These are phyloP conservation scores for Xylaria arbuscula DNA, from an alignment of 2,329 filamentous ascomycete species.

Conservation along the genomic window DNA sequence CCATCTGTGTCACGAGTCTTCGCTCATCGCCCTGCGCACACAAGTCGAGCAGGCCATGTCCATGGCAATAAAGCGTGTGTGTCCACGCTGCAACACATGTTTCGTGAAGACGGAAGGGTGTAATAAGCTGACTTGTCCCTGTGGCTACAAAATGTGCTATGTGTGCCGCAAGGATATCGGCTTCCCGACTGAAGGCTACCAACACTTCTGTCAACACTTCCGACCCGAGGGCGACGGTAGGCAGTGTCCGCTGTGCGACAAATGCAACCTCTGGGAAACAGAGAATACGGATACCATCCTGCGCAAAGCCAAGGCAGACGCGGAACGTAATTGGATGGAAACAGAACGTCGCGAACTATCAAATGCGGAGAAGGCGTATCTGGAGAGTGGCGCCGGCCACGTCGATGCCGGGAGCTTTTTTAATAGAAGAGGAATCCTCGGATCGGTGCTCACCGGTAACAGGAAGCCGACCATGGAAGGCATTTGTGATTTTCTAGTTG, in stretches of 20 bases:
- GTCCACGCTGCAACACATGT: slow-evolving; percentile 87
- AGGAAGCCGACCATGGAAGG: slow-evolving; percentile 47
- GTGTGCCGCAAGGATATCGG: slow-evolving; percentile 84
- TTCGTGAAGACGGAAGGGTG: slow-evolving; percentile 95
- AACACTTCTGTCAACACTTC: slow-evolving; percentile 97
- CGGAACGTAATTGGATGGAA: slow-evolving; percentile 76
- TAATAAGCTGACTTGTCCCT: slow-evolving; percentile 96
- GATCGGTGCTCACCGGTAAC: slow-evolving; percentile 37
- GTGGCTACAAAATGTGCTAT: slow-evolving; percentile 98
- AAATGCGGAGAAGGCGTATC: slow-evolving; percentile 65
- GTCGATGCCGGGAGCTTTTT: slow-evolving; percentile 29
- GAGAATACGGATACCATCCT: slow-evolving; percentile 78
- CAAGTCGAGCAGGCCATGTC: slow-evolving; percentile 94
- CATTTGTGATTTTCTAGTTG: slow-evolving; percentile 49
- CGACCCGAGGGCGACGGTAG: slow-evolving; percentile 79
- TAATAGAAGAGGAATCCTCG: slow-evolving; percentile 31
- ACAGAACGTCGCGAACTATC: slow-evolving; percentile 70
- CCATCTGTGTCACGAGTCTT: slow-evolving; percentile 89
- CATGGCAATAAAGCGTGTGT: slow-evolving; percentile 92
- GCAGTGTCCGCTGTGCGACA: slow-evolving; percentile 80
- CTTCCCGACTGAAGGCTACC: slow-evolving; percentile 76
- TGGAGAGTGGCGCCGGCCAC: slow-evolving; percentile 62
- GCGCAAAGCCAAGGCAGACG: slow-evolving; percentile 74
- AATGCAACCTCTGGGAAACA: slow-evolving; percentile 82
- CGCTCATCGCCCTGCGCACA: slow-evolving; percentile 82